Evolutionary conservation across 1,139 yeast genomes (phyloP), one percentile per base, ranked within the genome.

Genomic region (Wickerhamomyces sp.): DNA sequence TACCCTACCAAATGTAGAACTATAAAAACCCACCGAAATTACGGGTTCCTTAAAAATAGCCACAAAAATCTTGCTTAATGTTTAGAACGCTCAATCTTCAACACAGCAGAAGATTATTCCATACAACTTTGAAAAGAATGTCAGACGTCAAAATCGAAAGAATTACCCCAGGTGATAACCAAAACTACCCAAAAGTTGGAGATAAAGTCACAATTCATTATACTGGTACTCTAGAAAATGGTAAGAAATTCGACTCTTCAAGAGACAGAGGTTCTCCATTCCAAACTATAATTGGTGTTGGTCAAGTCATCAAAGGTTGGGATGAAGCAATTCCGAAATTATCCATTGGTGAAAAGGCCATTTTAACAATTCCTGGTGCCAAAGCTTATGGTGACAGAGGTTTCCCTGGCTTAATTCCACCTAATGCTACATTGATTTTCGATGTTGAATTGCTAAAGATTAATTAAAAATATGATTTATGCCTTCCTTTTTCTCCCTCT

Each of bases 291-390:
- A 85, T 90, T 63, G 97, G 97, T 63, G 95, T 86, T 52, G 97
- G 97, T 46, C 95, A 85, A 69, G 97, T 90, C 51, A 90, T 90
- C 68, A 76, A 78, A 58, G 97, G 97, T 49, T 90, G 97, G 97
- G 97, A 90, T 62, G 85, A 79, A 60, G 95, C 67, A 48, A 86
- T 88, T 61, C 96, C 95, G 43, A 81, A 88, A 66, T 76, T 92
- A 65, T 84, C 95, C 43, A 75, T 89, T 43, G 97, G 97, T 54
- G 88, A 94, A 66, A 84, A 83, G 71, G 95, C 97, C 41, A 76
- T 83, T 61, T 73, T 92, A 62, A 88, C 94, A 55, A 88, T 90
- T 57, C 95, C 97, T 54, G 92, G 96, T 46, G 81, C 84, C 57
- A 84, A 87, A 66, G 98, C 95, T 51, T 92, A 92, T 68, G 97